Conservation (phyloP, 805 yeast genomes). For the Saturnispora quitensis region DNA sequence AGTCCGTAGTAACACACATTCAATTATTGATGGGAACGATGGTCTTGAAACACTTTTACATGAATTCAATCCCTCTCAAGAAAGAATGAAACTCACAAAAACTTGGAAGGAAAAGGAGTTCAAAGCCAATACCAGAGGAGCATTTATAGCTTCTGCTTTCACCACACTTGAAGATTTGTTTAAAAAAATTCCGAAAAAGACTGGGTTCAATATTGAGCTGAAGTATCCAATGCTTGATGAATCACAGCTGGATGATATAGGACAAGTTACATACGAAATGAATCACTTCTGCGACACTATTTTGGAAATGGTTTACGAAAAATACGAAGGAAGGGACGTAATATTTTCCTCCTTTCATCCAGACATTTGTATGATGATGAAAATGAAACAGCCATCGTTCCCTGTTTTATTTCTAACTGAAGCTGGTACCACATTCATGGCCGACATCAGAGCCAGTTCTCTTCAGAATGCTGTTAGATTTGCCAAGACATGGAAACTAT, state of each 20-base stretch:
- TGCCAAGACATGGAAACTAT: slow-evolving; percentile 80
- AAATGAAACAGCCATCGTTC: slow-evolving; percentile 87
- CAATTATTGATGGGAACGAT: not conserved
- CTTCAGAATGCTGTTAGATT: slow-evolving; percentile 87
- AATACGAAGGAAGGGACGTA: slow-evolving; percentile 72
- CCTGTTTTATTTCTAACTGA: slow-evolving; percentile 89
- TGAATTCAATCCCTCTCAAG: slow-evolving; percentile 34
- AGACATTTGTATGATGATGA: slow-evolving; percentile 75
- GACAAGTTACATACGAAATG: slow-evolving; percentile 71
- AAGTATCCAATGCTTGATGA: slow-evolving; percentile 95
- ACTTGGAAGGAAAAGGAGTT: slow-evolving; percentile 80
- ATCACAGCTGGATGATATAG: slow-evolving; percentile 82
- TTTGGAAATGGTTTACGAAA: slow-evolving; percentile 66
- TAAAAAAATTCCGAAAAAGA: slow-evolving; percentile 66
- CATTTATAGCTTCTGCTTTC: slow-evolving; percentile 83
- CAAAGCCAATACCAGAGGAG: slow-evolving; percentile 89
- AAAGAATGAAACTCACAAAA: slow-evolving; percentile 76
- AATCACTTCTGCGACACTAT: slow-evolving; percentile 87
- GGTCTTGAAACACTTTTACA: slow-evolving; percentile 12
- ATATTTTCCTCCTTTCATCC: slow-evolving; percentile 93
- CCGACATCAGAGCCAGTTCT: slow-evolving; percentile 80
- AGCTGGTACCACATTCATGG: slow-evolving; percentile 77
- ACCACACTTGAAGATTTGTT: slow-evolving; percentile 83
- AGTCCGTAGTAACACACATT: slow-evolving; percentile 9
- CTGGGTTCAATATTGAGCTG: slow-evolving; percentile 91